A percentile compares a stretch with the other conserved stretches of the same genome.
These are phyloP conservation scores for Blastomyces parvus DNA, from an alignment of 2,329 filamentous ascomycete species.

Conservation along the genomic window DNA sequence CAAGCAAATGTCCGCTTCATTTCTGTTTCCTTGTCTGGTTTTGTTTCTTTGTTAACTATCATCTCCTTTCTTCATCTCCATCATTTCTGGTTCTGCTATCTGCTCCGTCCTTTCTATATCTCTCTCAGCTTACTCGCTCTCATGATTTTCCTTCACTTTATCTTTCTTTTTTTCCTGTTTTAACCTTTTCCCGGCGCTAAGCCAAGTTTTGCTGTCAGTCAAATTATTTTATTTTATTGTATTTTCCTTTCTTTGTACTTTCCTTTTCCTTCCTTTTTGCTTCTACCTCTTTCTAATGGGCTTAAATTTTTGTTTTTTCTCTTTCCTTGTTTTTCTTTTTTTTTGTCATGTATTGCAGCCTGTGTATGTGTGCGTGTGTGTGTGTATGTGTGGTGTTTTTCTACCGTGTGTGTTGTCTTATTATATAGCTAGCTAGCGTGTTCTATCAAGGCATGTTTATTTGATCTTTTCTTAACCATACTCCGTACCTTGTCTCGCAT, in stretches of 20 bases:
- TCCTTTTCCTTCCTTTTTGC: background rate
- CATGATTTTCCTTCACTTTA: constrained; percentile 5
- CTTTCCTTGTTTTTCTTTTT: background rate
- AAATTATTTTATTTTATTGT: background rate
- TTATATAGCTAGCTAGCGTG: background rate
- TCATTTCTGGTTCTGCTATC: background rate
- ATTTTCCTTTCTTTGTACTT: background rate
- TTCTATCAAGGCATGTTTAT: background rate
- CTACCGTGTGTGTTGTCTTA: background rate
- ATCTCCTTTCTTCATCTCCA: background rate
- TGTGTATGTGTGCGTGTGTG: background rate
- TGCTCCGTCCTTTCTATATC: background rate
- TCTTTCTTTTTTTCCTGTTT: background rate
- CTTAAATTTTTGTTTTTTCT: background rate
- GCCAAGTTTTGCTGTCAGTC: constrained; percentile 2
- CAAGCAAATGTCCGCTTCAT: background rate
- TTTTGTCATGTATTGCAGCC: background rate
- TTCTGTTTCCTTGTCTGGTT: background rate
- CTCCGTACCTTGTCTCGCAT: background rate
- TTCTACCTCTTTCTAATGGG: constrained; percentile 3
- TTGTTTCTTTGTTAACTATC: background rate
- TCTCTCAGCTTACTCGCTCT: background rate
- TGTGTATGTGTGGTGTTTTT: background rate
- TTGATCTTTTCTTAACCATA: background rate
- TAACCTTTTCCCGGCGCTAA: background rate